Base-by-base conservation (phyloP, 768 basidiomycete genomes). In the Suillus cothurnatus region DNA sequence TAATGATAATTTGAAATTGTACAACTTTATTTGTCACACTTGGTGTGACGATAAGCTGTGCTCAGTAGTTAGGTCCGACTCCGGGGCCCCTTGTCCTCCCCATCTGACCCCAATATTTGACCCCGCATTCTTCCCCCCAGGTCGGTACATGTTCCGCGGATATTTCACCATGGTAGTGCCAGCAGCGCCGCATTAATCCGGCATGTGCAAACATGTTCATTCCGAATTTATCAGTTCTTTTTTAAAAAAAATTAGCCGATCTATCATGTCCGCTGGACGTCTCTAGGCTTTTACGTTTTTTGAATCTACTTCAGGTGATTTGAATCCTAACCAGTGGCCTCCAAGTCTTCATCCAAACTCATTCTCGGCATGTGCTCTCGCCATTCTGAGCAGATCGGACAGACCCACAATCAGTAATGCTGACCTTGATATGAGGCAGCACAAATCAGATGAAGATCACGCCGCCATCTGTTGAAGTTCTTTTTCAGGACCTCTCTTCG, bases 401-500 rank as follows among this genome's bases (percentile, higher is more conserved):
- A 69, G 72, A 58, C 62, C 75, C 77, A 77, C 66, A 43, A 56
- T 72, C 67, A 69, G 70, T 61, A 67, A 69, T 55, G 63, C 62
- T 61, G 39, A 56, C 57, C 62, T 58, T 49, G 26, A 59, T 26
- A 59, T 59, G 26, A 59, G 58, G 63, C 64, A 62, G 64, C 49
- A 63, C 52, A 59, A 61, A 70, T 74, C 72, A 70, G 75, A 76
- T 73, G 70, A 67, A 70, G 73, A 73, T 74, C 73, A 68, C 41
- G 64, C 63, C 69, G 61, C 61, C 61, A 63, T 78, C 77, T 76
- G 74, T 58, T 39, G 4, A 31, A 52, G 53, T 79, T 77, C 76
- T 74, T 77, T 79, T 82, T 76, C 77, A 74, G 77, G 74, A 77
- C 79, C 77, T 77, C 74, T 75, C 77, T 77, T 77, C 78, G 78